These are phyloP conservation scores for Paragyromitra xinjiangensis DNA, from an alignment of 495 filamentous ascomycete species.

Conservation along the genomic window DNA sequence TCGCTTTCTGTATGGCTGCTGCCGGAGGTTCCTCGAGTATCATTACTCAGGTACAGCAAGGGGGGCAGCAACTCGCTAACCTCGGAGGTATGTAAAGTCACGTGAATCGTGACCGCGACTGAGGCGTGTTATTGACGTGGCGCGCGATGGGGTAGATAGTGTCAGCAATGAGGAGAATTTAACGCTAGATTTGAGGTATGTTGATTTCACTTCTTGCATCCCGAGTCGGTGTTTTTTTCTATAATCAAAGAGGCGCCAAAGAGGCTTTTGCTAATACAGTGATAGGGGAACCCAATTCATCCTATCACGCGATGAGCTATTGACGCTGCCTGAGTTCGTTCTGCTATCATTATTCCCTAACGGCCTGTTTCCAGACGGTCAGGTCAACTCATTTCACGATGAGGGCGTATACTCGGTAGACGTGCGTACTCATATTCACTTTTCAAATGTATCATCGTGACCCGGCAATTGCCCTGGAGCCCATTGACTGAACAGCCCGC, in stretches of 20 bases:
- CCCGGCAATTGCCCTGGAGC: constrained; percentile 29
- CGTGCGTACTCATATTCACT: constrained; percentile 69
- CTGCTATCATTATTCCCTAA: constrained; percentile 99
- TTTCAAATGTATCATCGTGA: constrained; percentile 52
- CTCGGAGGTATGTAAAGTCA: constrained; percentile 72
- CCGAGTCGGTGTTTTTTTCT: constrained; percentile 13
- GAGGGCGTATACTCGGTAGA: constrained; percentile 97
- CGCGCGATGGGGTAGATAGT: constrained; percentile 67
- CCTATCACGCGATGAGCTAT: constrained; percentile 89
- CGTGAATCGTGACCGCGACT: not conserved
- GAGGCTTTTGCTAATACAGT: not conserved
- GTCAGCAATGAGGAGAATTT: constrained; percentile 89
- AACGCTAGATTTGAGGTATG: constrained; percentile 89
- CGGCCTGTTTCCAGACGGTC: constrained; percentile 94
- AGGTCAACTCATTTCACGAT: constrained; percentile 85
- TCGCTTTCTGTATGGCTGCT: constrained; percentile 97
- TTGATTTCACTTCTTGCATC: constrained; percentile 5
- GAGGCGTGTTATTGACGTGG: constrained; percentile 19
- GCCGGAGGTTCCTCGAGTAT: constrained; percentile 97
- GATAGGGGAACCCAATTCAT: constrained; percentile 90
- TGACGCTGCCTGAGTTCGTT: constrained; percentile 96
- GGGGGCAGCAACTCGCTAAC: constrained; percentile 84
- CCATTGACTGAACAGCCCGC: constrained; percentile 51
- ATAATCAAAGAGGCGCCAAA: constrained; percentile 1
- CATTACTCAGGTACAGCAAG: constrained; percentile 97